Evolutionary conservation across 768 basidiomycete species (phyloP).

Genomic region (Stropharia rugosoannulata): DNA sequence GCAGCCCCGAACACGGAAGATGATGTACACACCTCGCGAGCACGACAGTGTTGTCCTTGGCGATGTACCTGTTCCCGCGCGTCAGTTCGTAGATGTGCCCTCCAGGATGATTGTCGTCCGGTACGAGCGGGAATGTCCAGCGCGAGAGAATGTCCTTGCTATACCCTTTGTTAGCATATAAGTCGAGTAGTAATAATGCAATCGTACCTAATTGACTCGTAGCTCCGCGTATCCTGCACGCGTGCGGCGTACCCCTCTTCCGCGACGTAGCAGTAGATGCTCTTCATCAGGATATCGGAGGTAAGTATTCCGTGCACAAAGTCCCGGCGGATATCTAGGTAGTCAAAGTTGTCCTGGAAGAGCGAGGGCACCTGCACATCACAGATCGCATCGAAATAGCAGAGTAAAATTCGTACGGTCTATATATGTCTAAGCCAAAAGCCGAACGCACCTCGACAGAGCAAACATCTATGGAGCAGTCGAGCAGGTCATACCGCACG

Average conservation of each 20-base stretch:
- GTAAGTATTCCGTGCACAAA: constrained; percentile 95
- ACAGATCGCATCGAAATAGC: neutral
- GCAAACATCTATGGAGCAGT: constrained; percentile 91
- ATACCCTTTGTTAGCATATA: constrained; percentile 5
- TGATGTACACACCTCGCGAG: constrained; percentile 69
- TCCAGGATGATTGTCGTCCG: constrained; percentile 89
- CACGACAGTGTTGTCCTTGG: constrained; percentile 71
- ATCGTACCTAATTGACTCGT: constrained; percentile 82
- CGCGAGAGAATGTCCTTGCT: constrained; percentile 93
- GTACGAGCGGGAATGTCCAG: constrained; percentile 95
- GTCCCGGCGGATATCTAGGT: constrained; percentile 86
- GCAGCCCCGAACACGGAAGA: neutral
- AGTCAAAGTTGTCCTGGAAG: constrained; percentile 99
- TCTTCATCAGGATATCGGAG: constrained; percentile 93
- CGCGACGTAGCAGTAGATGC: constrained; percentile 87
- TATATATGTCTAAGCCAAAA: too few species aligned
- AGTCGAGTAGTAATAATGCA: neutral
- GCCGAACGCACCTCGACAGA: constrained; percentile 74
- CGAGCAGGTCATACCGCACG: constrained; percentile 84
- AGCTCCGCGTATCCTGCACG: constrained; percentile 90
- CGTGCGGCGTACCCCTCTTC: constrained; percentile 91
- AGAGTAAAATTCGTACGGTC: too few species aligned
- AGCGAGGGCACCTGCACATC: constrained; percentile 78
- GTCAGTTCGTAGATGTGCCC: constrained; percentile 83
- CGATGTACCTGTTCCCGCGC: constrained; percentile 86